phyloP scores from a whole-genome alignment of 2,329 filamentous ascomycete species.

The Neofusicoccum cordaticola region DNA sequence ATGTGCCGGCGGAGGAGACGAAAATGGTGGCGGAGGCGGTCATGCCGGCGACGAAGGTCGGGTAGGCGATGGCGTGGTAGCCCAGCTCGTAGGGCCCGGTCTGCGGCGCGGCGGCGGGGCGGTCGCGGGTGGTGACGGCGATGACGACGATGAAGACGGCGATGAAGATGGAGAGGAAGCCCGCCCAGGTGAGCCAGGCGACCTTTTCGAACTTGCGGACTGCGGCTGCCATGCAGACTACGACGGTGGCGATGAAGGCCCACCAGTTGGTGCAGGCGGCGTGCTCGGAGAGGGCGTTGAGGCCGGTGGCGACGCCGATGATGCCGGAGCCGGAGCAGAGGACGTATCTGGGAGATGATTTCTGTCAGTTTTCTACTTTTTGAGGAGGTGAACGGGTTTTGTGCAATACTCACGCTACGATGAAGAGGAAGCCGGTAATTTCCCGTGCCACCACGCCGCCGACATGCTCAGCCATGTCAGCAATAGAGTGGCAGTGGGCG shows the following conservation, averaged over 20 bases:
- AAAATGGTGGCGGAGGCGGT: constrained; percentile 59
- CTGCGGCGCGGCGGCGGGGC: constrained; percentile 60
- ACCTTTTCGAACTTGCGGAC: constrained; percentile 61
- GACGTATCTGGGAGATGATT: constrained; percentile 39
- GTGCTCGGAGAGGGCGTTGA: constrained; percentile 60
- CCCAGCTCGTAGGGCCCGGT: constrained; percentile 59
- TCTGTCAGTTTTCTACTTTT: not conserved
- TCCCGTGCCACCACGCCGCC: constrained; percentile 54
- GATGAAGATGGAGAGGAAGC: constrained; percentile 57
- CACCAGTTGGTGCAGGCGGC: constrained; percentile 60
- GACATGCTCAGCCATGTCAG: constrained; percentile 58
- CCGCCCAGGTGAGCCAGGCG: constrained; percentile 61
- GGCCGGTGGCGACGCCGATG: constrained; percentile 56
- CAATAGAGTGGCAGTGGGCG: constrained; percentile 52
- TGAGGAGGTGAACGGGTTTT: not conserved
- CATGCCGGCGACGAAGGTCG: constrained; percentile 59
- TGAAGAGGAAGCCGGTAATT: constrained; percentile 54
- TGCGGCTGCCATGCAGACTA: constrained; percentile 50
- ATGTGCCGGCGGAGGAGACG: constrained; percentile 57
- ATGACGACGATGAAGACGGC: constrained; percentile 60
- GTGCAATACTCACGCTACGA: constrained; percentile 40
- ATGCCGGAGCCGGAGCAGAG: constrained; percentile 58
- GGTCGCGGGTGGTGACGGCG: constrained; percentile 55
- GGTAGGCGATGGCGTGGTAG: constrained; percentile 55
- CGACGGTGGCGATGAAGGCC: constrained; percentile 51